Evolutionary conservation across 495 filamentous ascomycete species (phyloP).

Genomic region (Clavariopsis aquatica): DNA sequence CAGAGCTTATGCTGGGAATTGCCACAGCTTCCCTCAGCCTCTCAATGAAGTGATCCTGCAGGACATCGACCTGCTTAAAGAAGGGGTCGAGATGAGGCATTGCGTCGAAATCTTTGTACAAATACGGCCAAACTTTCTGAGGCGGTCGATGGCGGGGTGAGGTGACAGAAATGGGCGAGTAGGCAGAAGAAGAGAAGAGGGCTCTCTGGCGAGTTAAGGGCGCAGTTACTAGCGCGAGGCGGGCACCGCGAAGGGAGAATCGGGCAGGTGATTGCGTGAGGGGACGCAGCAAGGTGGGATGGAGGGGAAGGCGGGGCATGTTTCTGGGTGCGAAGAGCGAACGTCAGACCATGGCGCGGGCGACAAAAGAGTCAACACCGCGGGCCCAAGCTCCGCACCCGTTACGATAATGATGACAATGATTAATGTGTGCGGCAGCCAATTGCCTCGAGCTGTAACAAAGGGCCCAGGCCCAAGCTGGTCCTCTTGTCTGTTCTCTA

Average conservation of each 20-base stretch:
- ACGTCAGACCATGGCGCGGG: background rate
- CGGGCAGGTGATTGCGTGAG: constrained; percentile 17
- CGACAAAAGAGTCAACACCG: background rate
- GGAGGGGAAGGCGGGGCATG: constrained; percentile 28
- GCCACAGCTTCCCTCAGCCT: constrained; percentile 89
- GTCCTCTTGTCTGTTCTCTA: no score
- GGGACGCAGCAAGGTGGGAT: constrained; percentile 5
- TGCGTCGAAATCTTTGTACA: constrained; percentile 40
- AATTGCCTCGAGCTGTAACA: no score
- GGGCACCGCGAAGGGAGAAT: constrained; percentile 2
- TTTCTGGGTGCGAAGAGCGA: background rate
- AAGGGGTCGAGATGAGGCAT: constrained; percentile 48
- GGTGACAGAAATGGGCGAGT: background rate
- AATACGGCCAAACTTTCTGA: constrained; percentile 42
- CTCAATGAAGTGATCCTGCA: constrained; percentile 84
- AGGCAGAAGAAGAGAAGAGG: background rate
- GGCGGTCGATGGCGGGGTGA: constrained; percentile 1
- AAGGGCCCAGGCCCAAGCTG: no score
- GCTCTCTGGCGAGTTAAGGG: background rate
- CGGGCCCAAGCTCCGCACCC: background rate
- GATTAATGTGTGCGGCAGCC: no score
- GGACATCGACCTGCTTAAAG: constrained; percentile 65
- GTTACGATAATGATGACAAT: no score
- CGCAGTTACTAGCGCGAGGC: background rate
- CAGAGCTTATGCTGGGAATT: constrained; percentile 92